These are phyloP conservation scores for Starmerella apicola DNA, from an alignment of 805 yeast species.

Conservation along the genomic window DNA sequence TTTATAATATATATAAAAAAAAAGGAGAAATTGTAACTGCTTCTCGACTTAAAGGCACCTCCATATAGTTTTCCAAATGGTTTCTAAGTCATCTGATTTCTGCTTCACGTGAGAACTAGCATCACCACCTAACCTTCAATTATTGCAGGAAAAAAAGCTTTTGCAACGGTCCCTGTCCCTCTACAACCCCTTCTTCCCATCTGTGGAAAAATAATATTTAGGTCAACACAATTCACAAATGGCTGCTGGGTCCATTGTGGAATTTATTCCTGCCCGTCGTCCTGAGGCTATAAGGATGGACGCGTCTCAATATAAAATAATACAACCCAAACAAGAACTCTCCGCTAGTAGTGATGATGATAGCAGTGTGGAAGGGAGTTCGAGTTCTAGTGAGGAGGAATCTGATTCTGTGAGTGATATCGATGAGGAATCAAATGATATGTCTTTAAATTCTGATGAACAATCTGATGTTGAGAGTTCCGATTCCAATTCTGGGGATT, in stretches of 20 bases:
- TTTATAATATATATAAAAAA: no score
- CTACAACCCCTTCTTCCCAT: no score
- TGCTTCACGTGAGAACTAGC: no score
- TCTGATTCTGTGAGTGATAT: not conserved
- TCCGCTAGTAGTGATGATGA: not conserved
- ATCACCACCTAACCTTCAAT: no score
- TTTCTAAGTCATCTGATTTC: no score
- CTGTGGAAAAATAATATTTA: no score
- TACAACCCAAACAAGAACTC: conserved; percentile 1
- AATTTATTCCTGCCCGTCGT: conserved; percentile 47
- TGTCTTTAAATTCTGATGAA: not conserved
- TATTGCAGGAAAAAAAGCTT: no score
- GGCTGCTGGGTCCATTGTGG: conserved; percentile 16
- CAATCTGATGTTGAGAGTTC: conserved; percentile 1
- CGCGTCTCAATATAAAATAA: conserved; percentile 10
- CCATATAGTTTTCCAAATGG: no score
- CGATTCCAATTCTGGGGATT: not conserved
- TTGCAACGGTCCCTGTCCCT: no score
- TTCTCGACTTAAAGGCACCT: no score
- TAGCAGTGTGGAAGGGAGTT: not conserved
- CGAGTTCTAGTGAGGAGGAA: not conserved
- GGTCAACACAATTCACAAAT: no score
- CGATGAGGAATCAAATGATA: not conserved
- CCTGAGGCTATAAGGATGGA: conserved; percentile 34
- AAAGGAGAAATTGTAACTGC: no score